A percentile compares a stretch with the other conserved stretches of the same genome.
phyloP scores from a whole-genome alignment of 2,329 filamentous ascomycete species.

The Neocatenulostroma microsporum region DNA sequence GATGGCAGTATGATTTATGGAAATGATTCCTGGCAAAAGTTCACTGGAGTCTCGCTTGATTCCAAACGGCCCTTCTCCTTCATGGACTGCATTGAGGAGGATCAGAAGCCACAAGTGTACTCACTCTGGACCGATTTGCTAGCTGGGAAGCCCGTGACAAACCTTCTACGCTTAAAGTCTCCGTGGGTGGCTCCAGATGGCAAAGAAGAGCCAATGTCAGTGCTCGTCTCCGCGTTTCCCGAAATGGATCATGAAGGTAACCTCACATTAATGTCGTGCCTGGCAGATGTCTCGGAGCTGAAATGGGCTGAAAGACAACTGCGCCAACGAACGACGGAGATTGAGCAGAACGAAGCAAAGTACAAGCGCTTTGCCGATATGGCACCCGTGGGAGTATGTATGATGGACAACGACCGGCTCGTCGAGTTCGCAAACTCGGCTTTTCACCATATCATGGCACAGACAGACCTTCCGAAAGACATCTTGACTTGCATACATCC shows the following conservation, averaged over 20 bases:
- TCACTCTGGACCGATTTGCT: too few relatives aligned
- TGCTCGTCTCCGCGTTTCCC: conserved; percentile 26
- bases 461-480: conserved; percentile 51
- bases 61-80: too few relatives aligned
- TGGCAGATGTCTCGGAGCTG: too few relatives aligned
- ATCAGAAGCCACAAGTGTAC: conserved; percentile 29
- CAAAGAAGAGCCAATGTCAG: conserved; percentile 30
- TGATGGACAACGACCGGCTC: conserved; percentile 61
- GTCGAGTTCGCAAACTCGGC: conserved; percentile 78
- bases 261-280: conserved; percentile 27
- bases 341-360: conserved; percentile 59
- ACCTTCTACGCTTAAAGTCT: too few relatives aligned
- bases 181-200: too few relatives aligned
- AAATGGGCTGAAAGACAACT: too few relatives aligned
- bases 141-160: too few relatives aligned
- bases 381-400: conserved; percentile 76
- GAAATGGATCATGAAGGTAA: conserved; percentile 25
- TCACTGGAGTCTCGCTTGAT: too few relatives aligned
- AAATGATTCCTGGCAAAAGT: too few relatives aligned
- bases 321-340: conserved; percentile 52
- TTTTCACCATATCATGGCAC: conserved; percentile 52
- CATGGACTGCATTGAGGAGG: too few relatives aligned
- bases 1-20: too few relatives aligned
- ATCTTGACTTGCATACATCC: conserved; percentile 63
- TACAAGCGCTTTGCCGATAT: conserved; percentile 82